Evolutionary conservation across 2,329 filamentous ascomycete species (phyloP), one percentile per base, ranked within the genome.

Genomic region (Pseudocercospora musae): DNA sequence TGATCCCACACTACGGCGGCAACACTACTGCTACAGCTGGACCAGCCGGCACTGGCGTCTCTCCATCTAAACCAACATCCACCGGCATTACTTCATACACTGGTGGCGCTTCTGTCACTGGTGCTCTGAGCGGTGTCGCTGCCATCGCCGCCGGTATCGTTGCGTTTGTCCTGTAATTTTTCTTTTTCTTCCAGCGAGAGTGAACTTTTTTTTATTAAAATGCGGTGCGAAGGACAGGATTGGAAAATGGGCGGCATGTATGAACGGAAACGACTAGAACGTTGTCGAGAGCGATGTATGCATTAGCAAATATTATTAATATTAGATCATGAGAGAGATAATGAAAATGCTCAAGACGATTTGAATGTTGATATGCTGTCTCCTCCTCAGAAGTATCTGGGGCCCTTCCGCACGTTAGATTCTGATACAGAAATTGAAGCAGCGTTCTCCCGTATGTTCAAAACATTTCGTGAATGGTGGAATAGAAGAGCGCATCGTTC

Each of bases 141-240:
- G 62, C 62, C 50, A 44, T 64, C 18, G 48, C 59, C 18, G 62
- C 55, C 9, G 59, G 59, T 27, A 33, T 62, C 40, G 56, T 44
- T 20, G 59, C 57, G 4, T 57, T 63, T 23, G 46, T 55, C 27
- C 9, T 63, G 50, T 63, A 59, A 62, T 11, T 9, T n/a, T n/a
- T n/a, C n/a, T n/a, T n/a, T n/a, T n/a, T n/a, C n/a, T n/a, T n/a
- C 18, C 15, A 40, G 15, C 23, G 31, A 9, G 15, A 18, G 15
- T 6, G 13, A 40, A n/a, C 18, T 48, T 13, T 40, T n/a, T n/a
- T n/a, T n/a, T n/a, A n/a, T n/a, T n/a, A 13, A 29, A 15, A 23
- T 40, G n/a, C n/a, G 15, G 40, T 21, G 52, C 9, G 49, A 46
- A 2, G 10, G 13, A 31, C 2, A 2, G 49, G 49, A 52, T 9